Conservation (phyloP, 768 basidiomycete species). For the Serendipita vermifera region DNA sequence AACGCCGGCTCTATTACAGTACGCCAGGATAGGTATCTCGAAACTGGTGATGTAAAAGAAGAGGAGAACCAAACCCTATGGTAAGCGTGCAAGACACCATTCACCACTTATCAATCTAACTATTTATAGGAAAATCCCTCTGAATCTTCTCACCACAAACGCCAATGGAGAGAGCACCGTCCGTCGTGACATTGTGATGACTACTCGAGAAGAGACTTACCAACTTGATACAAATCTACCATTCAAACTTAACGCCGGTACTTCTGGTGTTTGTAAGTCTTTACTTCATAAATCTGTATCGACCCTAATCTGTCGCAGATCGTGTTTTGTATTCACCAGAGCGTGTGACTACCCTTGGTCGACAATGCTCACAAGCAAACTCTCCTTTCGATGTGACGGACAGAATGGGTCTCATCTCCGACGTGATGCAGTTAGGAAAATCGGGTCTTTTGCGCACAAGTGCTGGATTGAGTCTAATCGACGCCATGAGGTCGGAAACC, state of each 20-base stretch:
- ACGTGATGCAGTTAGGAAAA: constrained; percentile 65
- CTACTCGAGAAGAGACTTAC: constrained; percentile 53
- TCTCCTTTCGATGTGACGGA: constrained; percentile 69
- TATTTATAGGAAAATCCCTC: constrained; percentile 65
- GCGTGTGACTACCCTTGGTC: constrained; percentile 61
- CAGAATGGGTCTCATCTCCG: constrained; percentile 77
- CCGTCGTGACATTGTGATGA: constrained; percentile 51
- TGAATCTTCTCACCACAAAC: constrained; percentile 55
- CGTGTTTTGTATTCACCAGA: constrained; percentile 79
- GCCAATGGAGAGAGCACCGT: constrained; percentile 42
- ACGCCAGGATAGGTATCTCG: constrained; percentile 85
- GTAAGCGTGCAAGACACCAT: constrained; percentile 26
- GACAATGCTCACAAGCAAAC: constrained; percentile 55
- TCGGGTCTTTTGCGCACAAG: constrained; percentile 70
- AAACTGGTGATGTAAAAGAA: constrained; percentile 62
- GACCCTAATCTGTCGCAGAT: constrained; percentile 31
- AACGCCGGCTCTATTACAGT: constrained; percentile 55
- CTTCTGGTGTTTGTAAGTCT: constrained; percentile 72
- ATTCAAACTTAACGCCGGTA: constrained; percentile 87
- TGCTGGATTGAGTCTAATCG: constrained; percentile 59
- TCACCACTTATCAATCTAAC: not conserved
- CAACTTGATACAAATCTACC: constrained; percentile 57
- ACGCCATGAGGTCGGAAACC: constrained; percentile 55
- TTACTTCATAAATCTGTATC: constrained; percentile 1
- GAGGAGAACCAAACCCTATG: constrained; percentile 84